Base-by-base conservation (phyloP, 2,329 filamentous ascomycete species). In the Aspergillus tanneri region DNA sequence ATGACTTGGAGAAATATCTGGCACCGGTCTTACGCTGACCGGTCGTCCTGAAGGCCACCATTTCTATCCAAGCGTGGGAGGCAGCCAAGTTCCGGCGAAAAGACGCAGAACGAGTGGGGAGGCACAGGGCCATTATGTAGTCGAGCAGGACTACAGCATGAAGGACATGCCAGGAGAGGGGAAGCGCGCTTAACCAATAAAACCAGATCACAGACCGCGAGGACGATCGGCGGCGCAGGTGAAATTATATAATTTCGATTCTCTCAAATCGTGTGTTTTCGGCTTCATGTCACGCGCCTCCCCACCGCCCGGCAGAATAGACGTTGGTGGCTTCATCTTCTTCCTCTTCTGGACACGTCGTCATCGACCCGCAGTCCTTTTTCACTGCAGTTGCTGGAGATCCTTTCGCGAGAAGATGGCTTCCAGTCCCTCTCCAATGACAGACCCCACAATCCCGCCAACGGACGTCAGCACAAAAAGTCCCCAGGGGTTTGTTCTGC, bases 1-100 rank as follows among this genome's bases (percentile, higher is more conserved):
- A 69, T 48, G 69, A 65, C 28, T 72, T 71, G 1, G 74, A 69
- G 53, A 73, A 73, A 21, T 63, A 59, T 38, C 64, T 59, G 25
- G 59, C 54, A 50, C 56, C 58, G 51, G 61, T 49, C 38, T 60
- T 59, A 36, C 62, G 59, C 21, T 61, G 59, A 46, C 61, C 64
- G 44, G 62, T 58, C 32, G 65, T 57, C 49, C 62, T 56, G 43
- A 67, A 68, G 23, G 61, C 62, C 23, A 67, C 57, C 53, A 64
- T 54, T 48, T 68, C 62, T 63, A 68, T 60, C 54, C 60, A 55
- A 49, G 18, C 19, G 11, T 43, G 41, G 28, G 28, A 43, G 25
- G 28, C 28, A 27, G 41, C 46, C 55, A 57, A 47, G 49, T 51
- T 52, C 50, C 57, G 63, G 42, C 55, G 55, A 54, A 60, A 48